phyloP scores from a whole-genome alignment of 371 early-diverging fungal species.

The Basidiobolus heterosporus region DNA sequence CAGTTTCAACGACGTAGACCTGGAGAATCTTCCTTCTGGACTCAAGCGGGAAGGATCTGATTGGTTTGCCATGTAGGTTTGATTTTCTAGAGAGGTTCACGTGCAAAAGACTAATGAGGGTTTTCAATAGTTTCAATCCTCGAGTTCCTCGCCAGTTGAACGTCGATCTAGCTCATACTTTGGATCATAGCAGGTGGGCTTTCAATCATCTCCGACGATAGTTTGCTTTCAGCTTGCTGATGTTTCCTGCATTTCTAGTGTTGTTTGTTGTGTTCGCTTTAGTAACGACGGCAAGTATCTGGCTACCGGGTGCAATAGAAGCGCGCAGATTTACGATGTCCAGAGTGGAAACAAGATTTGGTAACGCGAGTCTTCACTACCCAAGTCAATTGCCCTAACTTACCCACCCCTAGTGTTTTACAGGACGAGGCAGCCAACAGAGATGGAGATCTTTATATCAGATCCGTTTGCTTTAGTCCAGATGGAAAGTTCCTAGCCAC shows the following conservation, averaged over 20 bases:
- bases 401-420: constrained; percentile 32
- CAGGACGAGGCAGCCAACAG: constrained; percentile 57
- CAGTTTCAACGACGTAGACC: constrained; percentile 65
- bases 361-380: constrained; percentile 19
- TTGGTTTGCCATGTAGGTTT: constrained; percentile 72
- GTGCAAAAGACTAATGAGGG: not conserved
- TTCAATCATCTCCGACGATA: not conserved
- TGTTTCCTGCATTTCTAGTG: constrained; percentile 21
- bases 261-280: constrained; percentile 94
- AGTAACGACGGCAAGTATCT: constrained; percentile 79
- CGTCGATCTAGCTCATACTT: constrained; percentile 67
- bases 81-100: not conserved
- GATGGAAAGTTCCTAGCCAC: constrained; percentile 84
- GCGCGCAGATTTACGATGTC: constrained; percentile 78
- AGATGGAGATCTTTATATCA: constrained; percentile 79
- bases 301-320: constrained; percentile 89
- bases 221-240: not conserved
- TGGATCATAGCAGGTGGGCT: constrained; percentile 58
- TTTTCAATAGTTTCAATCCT: constrained; percentile 39
- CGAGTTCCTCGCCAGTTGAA: constrained; percentile 50
- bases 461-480: constrained; percentile 92
- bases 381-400: not conserved
- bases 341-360: constrained; percentile 46
- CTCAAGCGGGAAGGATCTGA: constrained; percentile 77
- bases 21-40: constrained; percentile 57